A percentile compares a stretch with the other conserved stretches of the same genome.
These are phyloP conservation scores for Didymella arachidicola DNA, from an alignment of 2,329 filamentous ascomycete species.

Conservation along the genomic window DNA sequence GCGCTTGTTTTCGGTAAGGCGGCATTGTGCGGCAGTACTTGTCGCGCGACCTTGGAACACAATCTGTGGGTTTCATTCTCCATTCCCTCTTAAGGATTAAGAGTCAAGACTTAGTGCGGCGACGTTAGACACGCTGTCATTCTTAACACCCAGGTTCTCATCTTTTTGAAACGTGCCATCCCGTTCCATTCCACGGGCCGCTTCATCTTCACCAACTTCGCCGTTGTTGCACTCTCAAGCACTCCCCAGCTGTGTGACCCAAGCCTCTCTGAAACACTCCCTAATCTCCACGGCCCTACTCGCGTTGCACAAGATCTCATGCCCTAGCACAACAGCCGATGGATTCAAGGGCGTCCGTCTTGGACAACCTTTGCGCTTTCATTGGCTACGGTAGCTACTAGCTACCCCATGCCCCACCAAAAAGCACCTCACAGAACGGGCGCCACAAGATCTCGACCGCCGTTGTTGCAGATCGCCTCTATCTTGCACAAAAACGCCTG, in stretches of 20 bases:
- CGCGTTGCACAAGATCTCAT: slow-evolving; percentile 26
- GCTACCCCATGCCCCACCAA: slow-evolving; percentile 19
- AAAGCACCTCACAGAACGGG: slow-evolving; percentile 31
- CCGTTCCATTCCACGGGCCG: too few relatives aligned
- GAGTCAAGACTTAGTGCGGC: too few relatives aligned
- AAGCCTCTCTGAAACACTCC: slow-evolving; percentile 30
- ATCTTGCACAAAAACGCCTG: slow-evolving; percentile 27
- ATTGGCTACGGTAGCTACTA: slow-evolving; percentile 25
- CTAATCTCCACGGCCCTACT: slow-evolving; percentile 19
- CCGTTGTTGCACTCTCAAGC: slow-evolving; percentile 9
- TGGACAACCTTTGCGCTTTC: slow-evolving; percentile 5
- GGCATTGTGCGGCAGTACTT: too few relatives aligned
- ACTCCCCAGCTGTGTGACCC: slow-evolving; percentile 14
- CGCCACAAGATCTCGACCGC: slow-evolving; percentile 34
- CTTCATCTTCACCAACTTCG: neutral
- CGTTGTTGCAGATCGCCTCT: slow-evolving; percentile 21
- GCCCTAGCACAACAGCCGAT: slow-evolving; percentile 25
- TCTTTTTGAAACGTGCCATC: too few relatives aligned
- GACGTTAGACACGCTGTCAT: too few relatives aligned
- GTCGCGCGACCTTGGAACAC: too few relatives aligned
- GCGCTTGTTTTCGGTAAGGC: slow-evolving; percentile 5
- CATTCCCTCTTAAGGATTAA: too few relatives aligned
- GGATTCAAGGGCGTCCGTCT: slow-evolving; percentile 13
- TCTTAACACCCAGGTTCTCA: too few relatives aligned
- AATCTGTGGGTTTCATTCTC: too few relatives aligned